These are phyloP conservation scores for Helichrysum umbraculigerum DNA, from an alignment of 129 eudicot genomes.

Conservation along the genomic window DNA sequence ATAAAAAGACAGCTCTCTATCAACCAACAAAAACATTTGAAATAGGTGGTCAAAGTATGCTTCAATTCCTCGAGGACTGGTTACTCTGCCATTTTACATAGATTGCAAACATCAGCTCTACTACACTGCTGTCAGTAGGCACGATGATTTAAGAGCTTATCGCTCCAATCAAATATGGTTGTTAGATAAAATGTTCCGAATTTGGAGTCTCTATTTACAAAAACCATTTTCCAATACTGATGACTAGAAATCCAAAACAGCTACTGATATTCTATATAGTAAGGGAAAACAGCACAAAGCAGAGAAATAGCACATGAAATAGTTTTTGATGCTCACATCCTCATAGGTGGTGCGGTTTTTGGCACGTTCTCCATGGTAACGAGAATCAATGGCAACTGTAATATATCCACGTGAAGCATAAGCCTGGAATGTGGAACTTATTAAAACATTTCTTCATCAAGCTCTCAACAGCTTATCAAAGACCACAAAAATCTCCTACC, in stretches of 20 bases:
- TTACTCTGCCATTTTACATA: neutral
- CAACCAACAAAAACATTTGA: neutral
- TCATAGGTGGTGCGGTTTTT: slow-evolving; percentile 67
- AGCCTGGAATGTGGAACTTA: slow-evolving; percentile 47
- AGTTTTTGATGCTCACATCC: slow-evolving; percentile 53
- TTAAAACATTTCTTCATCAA: neutral
- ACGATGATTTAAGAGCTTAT: neutral
- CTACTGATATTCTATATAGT: neutral
- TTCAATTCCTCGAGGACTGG: neutral
- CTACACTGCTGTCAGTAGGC: neutral
- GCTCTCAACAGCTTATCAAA: neutral
- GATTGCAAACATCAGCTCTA: neutral
- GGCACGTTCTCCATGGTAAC: slow-evolving; percentile 99
- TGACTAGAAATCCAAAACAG: neutral
- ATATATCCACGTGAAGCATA: slow-evolving; percentile 96
- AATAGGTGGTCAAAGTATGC: neutral
- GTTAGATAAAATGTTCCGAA: neutral
- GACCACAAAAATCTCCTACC: slow-evolving; percentile 35
- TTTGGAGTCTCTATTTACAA: neutral
- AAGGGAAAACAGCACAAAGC: neutral
- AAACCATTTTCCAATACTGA: neutral
- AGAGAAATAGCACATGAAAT: neutral
- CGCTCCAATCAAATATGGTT: neutral
- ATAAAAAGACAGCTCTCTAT: neutral
- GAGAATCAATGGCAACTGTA: slow-evolving; percentile 87